Evolutionary conservation across 2,329 filamentous ascomycete species (phyloP), one percentile per base, ranked within the genome.

Genomic region (Trichophyton simii): DNA sequence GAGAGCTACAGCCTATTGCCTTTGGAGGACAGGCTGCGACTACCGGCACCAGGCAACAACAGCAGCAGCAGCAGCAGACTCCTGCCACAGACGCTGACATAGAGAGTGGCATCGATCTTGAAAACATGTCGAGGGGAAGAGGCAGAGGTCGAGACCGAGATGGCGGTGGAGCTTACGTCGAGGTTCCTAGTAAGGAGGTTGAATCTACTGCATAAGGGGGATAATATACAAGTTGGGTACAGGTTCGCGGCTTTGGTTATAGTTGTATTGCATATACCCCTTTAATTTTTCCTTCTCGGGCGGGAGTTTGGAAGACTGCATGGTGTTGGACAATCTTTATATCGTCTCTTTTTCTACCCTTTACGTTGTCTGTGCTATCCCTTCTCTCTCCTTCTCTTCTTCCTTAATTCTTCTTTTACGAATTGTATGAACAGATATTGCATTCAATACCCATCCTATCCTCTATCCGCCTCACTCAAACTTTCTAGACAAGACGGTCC

Each of bases 1-100:
- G 92, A 63, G 94, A 99, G 75, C 77, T 99, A 61, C 82, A 85
- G 69, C 92, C 94, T 9, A 95, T 97, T 68, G 87, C 83, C 63
- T 96, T 97, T 70, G 90, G 90, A 20, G 87, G 67, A 63, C 36
- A 34, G 13, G 11, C 36, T 15, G 15, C 34, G 34, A 13, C 13
- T 18, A 20, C 41, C 13, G 60, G 62, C 58, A 44, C 61, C 25
- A 79, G 0, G 75, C 82, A 61, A 80, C 41, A n/a, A 15, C 82
- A 61, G 79, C 82, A n/a, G 41, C 82, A 61, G 79, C 82, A 61
- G 79, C 82, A 61, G 79, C 82, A 61, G 79, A 80, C 0, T 75
- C 79, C 59, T 82, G 83, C 64, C 79, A 80, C 59, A 15, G 57
- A 60, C 0, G 78, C 74, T 0, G 82, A 80, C 11, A 82, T 57